Conservation (phyloP, 1,284 basidiomycete genomes). For the Puccinia coronata region DNA sequence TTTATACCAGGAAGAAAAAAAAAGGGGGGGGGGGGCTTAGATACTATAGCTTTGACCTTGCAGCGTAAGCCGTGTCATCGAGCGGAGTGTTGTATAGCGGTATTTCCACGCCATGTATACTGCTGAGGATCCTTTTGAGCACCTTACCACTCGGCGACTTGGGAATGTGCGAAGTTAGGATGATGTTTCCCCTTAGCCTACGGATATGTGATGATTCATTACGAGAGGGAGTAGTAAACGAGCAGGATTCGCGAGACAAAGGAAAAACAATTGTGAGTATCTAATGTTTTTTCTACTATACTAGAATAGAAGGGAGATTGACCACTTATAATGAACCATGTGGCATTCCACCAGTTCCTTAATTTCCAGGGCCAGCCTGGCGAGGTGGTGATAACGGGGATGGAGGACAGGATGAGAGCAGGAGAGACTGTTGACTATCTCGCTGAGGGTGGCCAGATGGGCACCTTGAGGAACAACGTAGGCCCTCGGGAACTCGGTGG, state of each 20-base stretch:
- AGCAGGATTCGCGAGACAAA: background rate
- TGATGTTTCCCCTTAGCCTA: slow-evolving; percentile 25
- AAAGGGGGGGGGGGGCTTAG: no score
- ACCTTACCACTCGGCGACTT: slow-evolving; percentile 37
- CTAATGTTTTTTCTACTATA: background rate
- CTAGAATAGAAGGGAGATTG: background rate
- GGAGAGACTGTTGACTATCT: background rate
- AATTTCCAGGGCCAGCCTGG: slow-evolving; percentile 54
- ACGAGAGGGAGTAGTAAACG: background rate
- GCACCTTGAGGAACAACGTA: slow-evolving; percentile 56
- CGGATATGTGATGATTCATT: background rate
- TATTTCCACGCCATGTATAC: slow-evolving; percentile 1
- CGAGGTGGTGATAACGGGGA: slow-evolving; percentile 8
- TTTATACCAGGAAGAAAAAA: no score
- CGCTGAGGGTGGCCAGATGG: slow-evolving; percentile 2
- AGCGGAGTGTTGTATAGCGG: background rate
- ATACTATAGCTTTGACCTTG: slow-evolving; percentile 10
- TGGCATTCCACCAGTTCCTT: slow-evolving; percentile 55
- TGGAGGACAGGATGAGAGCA: background rate
- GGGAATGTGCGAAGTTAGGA: slow-evolving; percentile 24
- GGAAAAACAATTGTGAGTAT: background rate
- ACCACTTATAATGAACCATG: slow-evolving; percentile 57
- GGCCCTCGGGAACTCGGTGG: slow-evolving; percentile 57
- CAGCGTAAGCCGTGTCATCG: background rate
- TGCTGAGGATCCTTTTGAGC: background rate